A percentile compares a stretch with the other conserved stretches of the same genome.
These are phyloP conservation scores for Dactylis glomerata DNA, from an alignment of 176 grass and related monocot genomes.

Conservation along the genomic window DNA sequence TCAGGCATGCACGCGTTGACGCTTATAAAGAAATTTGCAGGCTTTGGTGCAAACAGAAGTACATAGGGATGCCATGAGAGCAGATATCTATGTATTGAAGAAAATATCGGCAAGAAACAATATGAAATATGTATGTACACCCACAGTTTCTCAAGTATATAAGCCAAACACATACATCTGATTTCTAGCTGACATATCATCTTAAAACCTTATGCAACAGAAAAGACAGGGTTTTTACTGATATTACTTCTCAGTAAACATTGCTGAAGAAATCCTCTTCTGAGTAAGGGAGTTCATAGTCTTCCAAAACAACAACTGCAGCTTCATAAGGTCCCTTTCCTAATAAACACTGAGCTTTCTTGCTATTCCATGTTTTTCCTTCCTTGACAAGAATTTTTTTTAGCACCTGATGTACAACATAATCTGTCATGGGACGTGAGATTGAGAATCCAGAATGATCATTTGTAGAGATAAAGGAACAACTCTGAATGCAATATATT, in stretches of 20 bases:
- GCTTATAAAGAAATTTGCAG: not conserved
- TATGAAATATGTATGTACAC: not conserved
- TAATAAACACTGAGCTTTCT: conserved; percentile 60
- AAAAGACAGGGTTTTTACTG: not conserved
- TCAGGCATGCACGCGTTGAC: not conserved
- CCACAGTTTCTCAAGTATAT: not conserved
- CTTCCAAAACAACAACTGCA: conserved; percentile 62
- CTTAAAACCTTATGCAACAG: not conserved
- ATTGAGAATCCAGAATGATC: not conserved
- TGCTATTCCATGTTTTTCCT: conserved; percentile 77
- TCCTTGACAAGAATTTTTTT: conserved; percentile 64
- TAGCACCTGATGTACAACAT: conserved; percentile 58
- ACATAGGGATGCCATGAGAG: not conserved
- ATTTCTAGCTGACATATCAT: not conserved
- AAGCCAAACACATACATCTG: not conserved
- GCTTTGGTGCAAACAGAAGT: not conserved
- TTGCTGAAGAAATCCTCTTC: conserved; percentile 65
- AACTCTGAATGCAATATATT: not conserved
- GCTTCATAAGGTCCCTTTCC: conserved; percentile 75
- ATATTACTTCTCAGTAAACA: conserved; percentile 79
- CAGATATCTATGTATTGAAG: not conserved
- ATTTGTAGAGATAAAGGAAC: not conserved
- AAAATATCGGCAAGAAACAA: not conserved
- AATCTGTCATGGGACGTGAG: conserved; percentile 54
- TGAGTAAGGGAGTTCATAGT: conserved; percentile 78